These are phyloP conservation scores for Colletotrichum aenigma DNA, from an alignment of 2,329 filamentous ascomycete genomes.

Conservation along the genomic window DNA sequence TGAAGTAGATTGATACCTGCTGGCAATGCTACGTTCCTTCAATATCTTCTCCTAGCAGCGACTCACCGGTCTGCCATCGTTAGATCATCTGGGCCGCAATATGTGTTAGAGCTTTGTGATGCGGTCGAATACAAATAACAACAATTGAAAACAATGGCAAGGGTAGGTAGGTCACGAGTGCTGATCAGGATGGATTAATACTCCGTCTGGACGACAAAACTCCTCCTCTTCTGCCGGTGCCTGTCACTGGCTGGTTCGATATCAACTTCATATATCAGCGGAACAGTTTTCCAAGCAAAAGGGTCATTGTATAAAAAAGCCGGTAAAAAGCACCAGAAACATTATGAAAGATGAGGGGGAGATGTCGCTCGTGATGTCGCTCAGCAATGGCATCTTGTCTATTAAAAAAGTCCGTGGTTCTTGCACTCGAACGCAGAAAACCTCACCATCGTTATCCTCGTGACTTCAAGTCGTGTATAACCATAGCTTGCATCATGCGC, in stretches of 20 bases:
- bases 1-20: background rate
- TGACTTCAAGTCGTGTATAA: background rate
- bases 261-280: background rate
- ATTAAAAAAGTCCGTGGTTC: background rate
- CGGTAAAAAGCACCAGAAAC: background rate
- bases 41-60: background rate
- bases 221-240: background rate
- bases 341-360: background rate
- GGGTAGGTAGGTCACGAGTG: background rate
- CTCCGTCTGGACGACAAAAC: background rate
- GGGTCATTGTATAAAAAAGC: background rate
- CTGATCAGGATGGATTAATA: background rate
- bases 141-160: background rate
- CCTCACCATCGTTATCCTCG: background rate
- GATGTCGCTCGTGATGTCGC: background rate
- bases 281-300: background rate
- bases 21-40: background rate
- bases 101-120: background rate
- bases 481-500: background rate
- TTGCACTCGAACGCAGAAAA: background rate
- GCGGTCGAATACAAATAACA: background rate
- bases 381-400: background rate
- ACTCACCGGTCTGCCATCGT: background rate
- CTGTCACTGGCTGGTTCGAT: background rate
- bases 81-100: background rate